phyloP scores from a whole-genome alignment of 345 rosid species.

The Brassica cretica region DNA sequence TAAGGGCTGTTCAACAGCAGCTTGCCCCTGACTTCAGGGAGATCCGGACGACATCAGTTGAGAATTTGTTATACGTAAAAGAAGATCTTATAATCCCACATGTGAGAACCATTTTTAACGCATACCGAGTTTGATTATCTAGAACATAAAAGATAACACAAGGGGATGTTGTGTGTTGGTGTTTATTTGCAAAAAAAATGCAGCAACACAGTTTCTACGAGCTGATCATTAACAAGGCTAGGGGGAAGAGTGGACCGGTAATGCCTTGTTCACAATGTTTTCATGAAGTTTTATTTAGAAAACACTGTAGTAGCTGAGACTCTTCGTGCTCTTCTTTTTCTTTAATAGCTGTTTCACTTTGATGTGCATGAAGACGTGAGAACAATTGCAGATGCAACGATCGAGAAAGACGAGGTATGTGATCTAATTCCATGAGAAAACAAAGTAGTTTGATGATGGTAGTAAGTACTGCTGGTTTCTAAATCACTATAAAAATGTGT shows the following conservation, averaged over 20 bases:
- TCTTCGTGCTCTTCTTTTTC: not conserved
- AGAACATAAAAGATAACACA: not conserved
- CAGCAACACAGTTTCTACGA: conserved; percentile 99
- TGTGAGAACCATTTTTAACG: conserved; percentile 51
- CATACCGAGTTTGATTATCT: not conserved
- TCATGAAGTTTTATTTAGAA: not conserved
- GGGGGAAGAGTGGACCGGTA: conserved; percentile 99
- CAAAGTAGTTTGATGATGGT: no score
- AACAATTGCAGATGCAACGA: conserved; percentile 93
- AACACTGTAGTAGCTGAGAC: not conserved
- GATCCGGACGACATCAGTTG: conserved; percentile 88
- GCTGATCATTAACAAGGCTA: conserved; percentile 90
- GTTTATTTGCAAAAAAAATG: conserved; percentile 28
- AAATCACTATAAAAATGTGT: not conserved
- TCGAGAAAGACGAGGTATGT: conserved; percentile 88
- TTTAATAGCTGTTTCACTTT: conserved; percentile 87
- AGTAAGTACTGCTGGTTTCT: no score
- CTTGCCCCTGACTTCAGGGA: conserved; percentile 99
- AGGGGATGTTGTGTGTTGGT: not conserved
- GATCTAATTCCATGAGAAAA: no score
- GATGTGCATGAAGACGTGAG: conserved; percentile 98
- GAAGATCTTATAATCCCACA: conserved; percentile 98
- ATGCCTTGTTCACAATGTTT: conserved; percentile 5
- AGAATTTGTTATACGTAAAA: conserved; percentile 92
- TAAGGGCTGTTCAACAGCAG: conserved; percentile 90